Evolutionary conservation across 1,139 yeast genomes (phyloP), one percentile per base, ranked within the genome.

Genomic region (Chernovozyma sophiae-reginae): DNA sequence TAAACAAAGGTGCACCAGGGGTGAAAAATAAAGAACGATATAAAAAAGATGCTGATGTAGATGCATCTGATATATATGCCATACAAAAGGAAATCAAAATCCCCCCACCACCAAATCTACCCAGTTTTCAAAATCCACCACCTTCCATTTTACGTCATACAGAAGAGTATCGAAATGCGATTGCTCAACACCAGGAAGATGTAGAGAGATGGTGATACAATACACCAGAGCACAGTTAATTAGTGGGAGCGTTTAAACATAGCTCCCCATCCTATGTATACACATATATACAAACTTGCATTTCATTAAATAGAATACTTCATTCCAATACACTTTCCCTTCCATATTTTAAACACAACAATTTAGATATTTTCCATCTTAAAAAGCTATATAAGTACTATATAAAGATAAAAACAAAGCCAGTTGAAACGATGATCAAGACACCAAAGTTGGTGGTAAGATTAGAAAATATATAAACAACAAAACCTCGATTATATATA

Each of bases 1-100:
- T 75, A 22, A 72, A 68, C 34, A 48, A 51, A 25, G 69, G 69
- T 2, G 72, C 74, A 11, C 83, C 83, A 0, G 78, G 79, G 1
- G 46, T 51, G 2, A 42, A 47, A 11, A 19, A 40, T 10, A 42
- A 29, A 11, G 38, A 38, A 8, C 38, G 11, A 24, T 42, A 29
- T 18, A 39, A 19, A 17, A 24, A 19, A 28, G 34, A 24, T 25
- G 30, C 22, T 18, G 28, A 24, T 32, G 33, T 19, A 25, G 29
- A 11, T 13, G 39, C 19, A 17, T 41, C 41, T 28, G 35, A 36
- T 20, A 44, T 35, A 27, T 46, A 46, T n/a, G 47, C 41, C 3
- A 43, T 39, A 2, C 48, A 49, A 3, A 46, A 41, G 2, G 49
- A 47, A 8, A 51, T 58, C 31, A 39, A 44, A 12, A 47, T 65